Evolutionary conservation across 495 filamentous ascomycete genomes (phyloP).

Genomic region (Aspergillus cristatus): DNA sequence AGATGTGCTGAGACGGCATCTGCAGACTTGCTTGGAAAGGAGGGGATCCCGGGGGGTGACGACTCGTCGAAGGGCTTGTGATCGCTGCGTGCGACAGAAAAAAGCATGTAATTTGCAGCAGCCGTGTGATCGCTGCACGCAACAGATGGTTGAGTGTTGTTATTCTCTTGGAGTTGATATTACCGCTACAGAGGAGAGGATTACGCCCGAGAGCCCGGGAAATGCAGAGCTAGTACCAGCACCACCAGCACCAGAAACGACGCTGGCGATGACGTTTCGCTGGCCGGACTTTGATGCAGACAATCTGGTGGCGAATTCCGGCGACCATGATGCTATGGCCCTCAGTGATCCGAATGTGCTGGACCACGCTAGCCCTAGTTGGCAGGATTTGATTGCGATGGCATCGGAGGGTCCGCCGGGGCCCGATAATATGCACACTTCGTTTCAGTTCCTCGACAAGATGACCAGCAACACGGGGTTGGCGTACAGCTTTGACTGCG

Average conservation of each 20-base stretch:
- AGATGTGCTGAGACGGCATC: slow-evolving; percentile 1
- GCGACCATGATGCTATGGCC: not conserved
- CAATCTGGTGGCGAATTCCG: no score
- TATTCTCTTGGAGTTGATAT: slow-evolving; percentile 2
- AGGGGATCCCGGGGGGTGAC: slow-evolving; percentile 2
- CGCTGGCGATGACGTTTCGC: slow-evolving; percentile 3
- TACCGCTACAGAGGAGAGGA: no score
- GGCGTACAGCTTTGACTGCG: slow-evolving; percentile 15
- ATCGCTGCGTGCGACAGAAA: slow-evolving; percentile 17
- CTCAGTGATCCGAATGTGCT: not conserved
- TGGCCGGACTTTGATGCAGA: not conserved
- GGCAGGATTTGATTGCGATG: slow-evolving; percentile 4
- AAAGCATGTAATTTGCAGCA: slow-evolving; percentile 15
- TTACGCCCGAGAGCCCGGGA: no score
- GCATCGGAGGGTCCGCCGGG: slow-evolving; percentile 1
- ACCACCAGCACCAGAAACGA: no score
- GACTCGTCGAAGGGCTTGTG: slow-evolving; percentile 8
- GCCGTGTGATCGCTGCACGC: slow-evolving; percentile 12
- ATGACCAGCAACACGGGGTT: slow-evolving; percentile 16
- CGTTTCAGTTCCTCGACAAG: slow-evolving; percentile 11
- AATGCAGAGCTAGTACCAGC: no score
- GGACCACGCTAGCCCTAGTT: slow-evolving; percentile 1
- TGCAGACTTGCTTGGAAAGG: slow-evolving; percentile 6
- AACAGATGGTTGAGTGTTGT: slow-evolving; percentile 7
- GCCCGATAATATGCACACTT: not conserved